phyloP scores from a whole-genome alignment of 1,139 yeast species.

The Zygosaccharomyces pseudobailii region DNA sequence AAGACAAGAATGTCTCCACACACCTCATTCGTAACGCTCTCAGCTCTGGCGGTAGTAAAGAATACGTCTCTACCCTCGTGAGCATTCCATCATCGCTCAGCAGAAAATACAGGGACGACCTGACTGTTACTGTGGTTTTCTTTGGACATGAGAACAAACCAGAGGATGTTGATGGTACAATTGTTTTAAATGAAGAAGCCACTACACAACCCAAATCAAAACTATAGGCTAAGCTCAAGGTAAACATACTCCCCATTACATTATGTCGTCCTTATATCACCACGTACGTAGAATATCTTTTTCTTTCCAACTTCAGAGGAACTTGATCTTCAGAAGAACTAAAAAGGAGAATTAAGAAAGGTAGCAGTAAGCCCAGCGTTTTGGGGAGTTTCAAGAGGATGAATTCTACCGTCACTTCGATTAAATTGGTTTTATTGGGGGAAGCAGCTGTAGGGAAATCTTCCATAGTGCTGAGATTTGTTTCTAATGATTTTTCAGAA shows the following conservation, averaged over 20 bases:
- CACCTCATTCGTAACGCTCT: constrained; percentile 91
- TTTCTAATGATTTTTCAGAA: constrained; percentile 92
- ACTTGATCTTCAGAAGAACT: not conserved
- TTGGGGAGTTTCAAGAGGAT: constrained; percentile 10
- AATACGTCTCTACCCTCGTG: constrained; percentile 80
- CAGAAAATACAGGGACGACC: constrained; percentile 88
- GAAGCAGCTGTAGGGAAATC: constrained; percentile 99
- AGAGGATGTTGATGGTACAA: constrained; percentile 44
- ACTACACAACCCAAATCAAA: constrained; percentile 51
- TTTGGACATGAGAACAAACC: constrained; percentile 55
- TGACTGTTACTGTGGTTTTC: constrained; percentile 92
- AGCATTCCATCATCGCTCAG: constrained; percentile 93
- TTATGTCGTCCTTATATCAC: not conserved
- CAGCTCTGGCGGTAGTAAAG: constrained; percentile 81
- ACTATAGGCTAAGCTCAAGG: constrained; percentile 32
- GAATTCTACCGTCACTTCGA: constrained; percentile 52
- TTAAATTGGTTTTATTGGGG: constrained; percentile 83
- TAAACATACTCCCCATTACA: not conserved
- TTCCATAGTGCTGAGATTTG: constrained; percentile 86
- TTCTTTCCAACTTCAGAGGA: not conserved
- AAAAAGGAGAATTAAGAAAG: not conserved
- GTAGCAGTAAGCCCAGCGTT: no score
- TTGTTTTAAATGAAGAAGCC: constrained; percentile 52
- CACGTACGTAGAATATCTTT: not conserved
- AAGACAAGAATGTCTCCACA: constrained; percentile 86